Evolutionary conservation across 2,329 filamentous ascomycete genomes (phyloP), one percentile per base, ranked within the genome.

Genomic region (Sporothrix pseudoabietina): DNA sequence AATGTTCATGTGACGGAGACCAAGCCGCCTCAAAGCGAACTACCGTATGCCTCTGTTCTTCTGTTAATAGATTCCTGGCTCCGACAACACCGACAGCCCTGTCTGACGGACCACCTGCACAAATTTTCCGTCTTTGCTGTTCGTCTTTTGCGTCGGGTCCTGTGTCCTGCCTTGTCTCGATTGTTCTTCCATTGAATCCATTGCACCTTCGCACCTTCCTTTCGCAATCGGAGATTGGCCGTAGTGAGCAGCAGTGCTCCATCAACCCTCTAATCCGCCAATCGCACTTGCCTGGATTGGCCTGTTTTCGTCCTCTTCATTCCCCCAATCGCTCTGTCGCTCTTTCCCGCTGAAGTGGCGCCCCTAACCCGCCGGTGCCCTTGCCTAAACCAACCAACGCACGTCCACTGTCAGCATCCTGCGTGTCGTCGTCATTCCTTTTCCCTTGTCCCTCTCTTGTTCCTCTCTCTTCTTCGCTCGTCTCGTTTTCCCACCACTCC

Each of bases 1-100:
- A 72, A 72, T 72, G 39, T 54, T 72, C 69, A 75, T 74, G 72
- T 75, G 74, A 72, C 74, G 14, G 35, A 19, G 52, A 14, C 19
- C n/a, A 6, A 26, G 32, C 59, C 49, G 49, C 49, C 61, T n/a
- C 22, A 4, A 52, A 44, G 39, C 35, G 26, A 55, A 55, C 69
- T 54, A 30, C 16, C 26, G 2, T 26, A 26, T 35, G 35, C 35
- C 35, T 35, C 35, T 35, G 35, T 35, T 35, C 35, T 8, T 35
- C 35, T 35, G 35, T 35, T 35, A 35, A 8, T 4, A 4, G 3
- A 35, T 35, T 4, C 35, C 35, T 35, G 35, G 35, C 35, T 5
- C 35, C 35, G 35, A 35, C 55, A 6, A 19, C 35, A 63, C 59
- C 59, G 61, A 47, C 61, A 26, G 61, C 61, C 61, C 61, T 30